phyloP scores from a whole-genome alignment of 495 filamentous ascomycete genomes.

The Hypoxylon rickii region DNA sequence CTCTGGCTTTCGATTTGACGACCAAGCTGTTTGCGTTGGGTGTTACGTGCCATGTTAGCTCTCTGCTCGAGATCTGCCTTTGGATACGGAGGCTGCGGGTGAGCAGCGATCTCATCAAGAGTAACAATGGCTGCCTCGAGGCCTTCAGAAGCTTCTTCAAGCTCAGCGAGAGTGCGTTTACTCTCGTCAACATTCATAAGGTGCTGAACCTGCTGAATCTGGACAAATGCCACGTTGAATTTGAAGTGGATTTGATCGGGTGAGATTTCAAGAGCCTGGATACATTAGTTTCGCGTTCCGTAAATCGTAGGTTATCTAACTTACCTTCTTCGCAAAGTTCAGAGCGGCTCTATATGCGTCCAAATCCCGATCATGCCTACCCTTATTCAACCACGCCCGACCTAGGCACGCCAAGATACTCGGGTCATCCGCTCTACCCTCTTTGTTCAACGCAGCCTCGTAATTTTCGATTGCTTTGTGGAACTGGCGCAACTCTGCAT shows the following conservation, averaged over 20 bases:
- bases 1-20: slow-evolving; percentile 79
- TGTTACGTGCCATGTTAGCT: slow-evolving; percentile 94
- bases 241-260: slow-evolving; percentile 87
- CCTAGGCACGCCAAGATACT: slow-evolving; percentile 88
- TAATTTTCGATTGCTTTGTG: slow-evolving; percentile 91
- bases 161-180: slow-evolving; percentile 76
- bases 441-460: slow-evolving; percentile 84
- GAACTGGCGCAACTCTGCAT: slow-evolving; percentile 85
- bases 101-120: slow-evolving; percentile 77
- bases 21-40: slow-evolving; percentile 87
- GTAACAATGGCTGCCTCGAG: slow-evolving; percentile 86
- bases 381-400: slow-evolving; percentile 88
- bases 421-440: slow-evolving; percentile 73
- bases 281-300: slow-evolving; percentile 30
- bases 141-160: slow-evolving; percentile 76
- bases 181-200: slow-evolving; percentile 74
- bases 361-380: slow-evolving; percentile 76
- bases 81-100: slow-evolving; percentile 88
- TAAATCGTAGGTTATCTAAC: slow-evolving; percentile 11
- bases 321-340: slow-evolving; percentile 79
- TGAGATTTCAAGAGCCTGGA: slow-evolving; percentile 71
- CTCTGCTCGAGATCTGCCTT: slow-evolving; percentile 88
- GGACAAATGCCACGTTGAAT: slow-evolving; percentile 97
- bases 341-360: slow-evolving; percentile 83
- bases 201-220: slow-evolving; percentile 85